Percentiles rank a stretch among this genome's conserved stretches.
Conservation (phyloP, 768 basidiomycete species). For the Tulasnella sp. region DNA sequence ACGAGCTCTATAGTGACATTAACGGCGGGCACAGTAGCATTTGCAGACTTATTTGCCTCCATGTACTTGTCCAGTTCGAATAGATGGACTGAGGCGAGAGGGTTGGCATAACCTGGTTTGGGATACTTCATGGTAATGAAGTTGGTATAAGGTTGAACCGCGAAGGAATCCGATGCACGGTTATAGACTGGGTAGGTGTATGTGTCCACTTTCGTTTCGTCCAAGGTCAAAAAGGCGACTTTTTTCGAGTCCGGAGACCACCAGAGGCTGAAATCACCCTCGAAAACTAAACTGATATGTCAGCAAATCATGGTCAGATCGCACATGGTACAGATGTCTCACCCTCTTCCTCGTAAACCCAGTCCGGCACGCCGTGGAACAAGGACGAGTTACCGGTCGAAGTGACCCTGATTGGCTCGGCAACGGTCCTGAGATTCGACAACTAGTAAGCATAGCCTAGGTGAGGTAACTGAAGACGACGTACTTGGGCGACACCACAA, state of each 20-base stretch:
- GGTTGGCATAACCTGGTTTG: constrained; percentile 85
- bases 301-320: too few species aligned
- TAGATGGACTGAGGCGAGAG: constrained; percentile 69
- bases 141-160: constrained; percentile 67
- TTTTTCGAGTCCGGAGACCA: constrained; percentile 69
- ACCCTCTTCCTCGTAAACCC: constrained; percentile 90
- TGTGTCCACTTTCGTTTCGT: constrained; percentile 80
- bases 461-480: constrained; percentile 21
- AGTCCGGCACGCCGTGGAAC: constrained; percentile 93
- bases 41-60: constrained; percentile 18
- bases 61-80: constrained; percentile 62
- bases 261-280: constrained; percentile 67
- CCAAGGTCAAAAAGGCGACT: constrained; percentile 75
- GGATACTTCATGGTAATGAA: constrained; percentile 64
- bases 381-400: constrained; percentile 67
- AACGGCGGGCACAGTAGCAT: constrained; percentile 26
- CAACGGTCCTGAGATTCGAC: constrained; percentile 26
- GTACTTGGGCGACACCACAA: constrained; percentile 58
- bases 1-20: constrained; percentile 46
- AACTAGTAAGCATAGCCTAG: neutral
- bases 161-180: constrained; percentile 56
- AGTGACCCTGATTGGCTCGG: constrained; percentile 63
- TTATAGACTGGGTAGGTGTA: constrained; percentile 90
- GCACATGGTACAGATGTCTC: neutral
- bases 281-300: constrained; percentile 40